These are phyloP conservation scores for Xylaria sp. DNA, from an alignment of 2,329 filamentous ascomycete species.

Conservation along the genomic window DNA sequence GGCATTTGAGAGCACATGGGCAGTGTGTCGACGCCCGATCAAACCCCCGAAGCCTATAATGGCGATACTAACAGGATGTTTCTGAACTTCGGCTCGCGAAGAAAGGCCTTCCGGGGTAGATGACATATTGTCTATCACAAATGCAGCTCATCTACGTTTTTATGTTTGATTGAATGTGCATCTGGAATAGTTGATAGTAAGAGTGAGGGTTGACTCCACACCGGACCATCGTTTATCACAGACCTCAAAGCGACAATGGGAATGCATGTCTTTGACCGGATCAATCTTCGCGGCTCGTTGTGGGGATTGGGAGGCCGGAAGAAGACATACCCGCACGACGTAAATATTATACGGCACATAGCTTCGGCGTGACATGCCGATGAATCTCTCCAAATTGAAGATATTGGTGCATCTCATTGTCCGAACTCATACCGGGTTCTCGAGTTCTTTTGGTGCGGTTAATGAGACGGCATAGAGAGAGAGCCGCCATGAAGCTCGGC, in stretches of 20 bases:
- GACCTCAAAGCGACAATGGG: not conserved
- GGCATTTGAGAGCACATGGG: constrained; percentile 13
- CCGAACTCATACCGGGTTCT: too few species aligned
- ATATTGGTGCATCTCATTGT: not conserved
- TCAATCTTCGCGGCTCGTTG: not conserved
- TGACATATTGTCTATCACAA: not conserved
- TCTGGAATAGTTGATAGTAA: not conserved
- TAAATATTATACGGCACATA: too few species aligned
- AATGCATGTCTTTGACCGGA: not conserved
- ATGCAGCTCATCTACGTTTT: not conserved
- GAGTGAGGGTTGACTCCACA: not conserved
- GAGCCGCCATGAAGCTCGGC: not conserved
- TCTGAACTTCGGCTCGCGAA: not conserved
- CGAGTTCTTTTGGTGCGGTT: too few species aligned
- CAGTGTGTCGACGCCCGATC: constrained; percentile 17
- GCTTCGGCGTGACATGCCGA: not conserved
- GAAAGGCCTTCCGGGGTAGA: not conserved
- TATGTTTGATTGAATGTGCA: not conserved
- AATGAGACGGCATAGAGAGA: not conserved
- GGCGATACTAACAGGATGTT: constrained; percentile 13
- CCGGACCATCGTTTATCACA: not conserved
- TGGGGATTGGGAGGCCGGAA: not conserved
- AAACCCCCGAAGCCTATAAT: constrained; percentile 18
- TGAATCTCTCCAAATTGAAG: not conserved
- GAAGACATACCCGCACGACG: constrained; percentile 2